Conservation (phyloP, 495 filamentous ascomycete genomes). For the Penicillium mononematosum region DNA sequence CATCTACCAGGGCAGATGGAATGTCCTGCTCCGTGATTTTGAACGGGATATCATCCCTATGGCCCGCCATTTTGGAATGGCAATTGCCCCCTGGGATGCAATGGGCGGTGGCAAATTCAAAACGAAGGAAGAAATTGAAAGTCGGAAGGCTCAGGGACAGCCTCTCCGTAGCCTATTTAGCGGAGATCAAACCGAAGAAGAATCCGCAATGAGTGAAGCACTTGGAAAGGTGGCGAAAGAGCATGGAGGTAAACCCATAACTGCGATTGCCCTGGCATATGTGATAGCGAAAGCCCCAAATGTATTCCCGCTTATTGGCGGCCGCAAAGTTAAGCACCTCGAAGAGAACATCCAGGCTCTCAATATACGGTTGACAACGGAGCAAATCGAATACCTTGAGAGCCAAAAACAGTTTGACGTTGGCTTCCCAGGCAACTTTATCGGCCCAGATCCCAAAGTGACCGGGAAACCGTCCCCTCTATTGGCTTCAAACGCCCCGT, state of each 20-base stretch:
- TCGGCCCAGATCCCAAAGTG: slow-evolving; percentile 39
- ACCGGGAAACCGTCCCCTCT: slow-evolving; percentile 18
- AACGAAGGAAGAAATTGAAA: slow-evolving; percentile 31
- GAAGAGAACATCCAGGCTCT: slow-evolving; percentile 59
- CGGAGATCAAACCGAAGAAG: slow-evolving; percentile 34
- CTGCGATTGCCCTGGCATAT: slow-evolving; percentile 66
- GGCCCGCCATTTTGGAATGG: slow-evolving; percentile 58
- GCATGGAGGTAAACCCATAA: slow-evolving; percentile 47
- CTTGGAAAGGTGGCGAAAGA: slow-evolving; percentile 53
- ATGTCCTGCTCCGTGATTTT: slow-evolving; percentile 40
- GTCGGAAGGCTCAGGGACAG: slow-evolving; percentile 32
- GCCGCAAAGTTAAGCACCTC: slow-evolving; percentile 59
- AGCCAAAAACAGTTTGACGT: slow-evolving; percentile 45
- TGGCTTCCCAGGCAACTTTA: slow-evolving; percentile 54
- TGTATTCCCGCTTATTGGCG: slow-evolving; percentile 71
- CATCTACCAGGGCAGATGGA: slow-evolving; percentile 32
- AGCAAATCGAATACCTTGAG: slow-evolving; percentile 58
- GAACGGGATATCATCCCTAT: slow-evolving; percentile 60
- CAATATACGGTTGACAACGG: slow-evolving; percentile 45
- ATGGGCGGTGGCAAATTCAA: slow-evolving; percentile 56
- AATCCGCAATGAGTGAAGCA: slow-evolving; percentile 44
- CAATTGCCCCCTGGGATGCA: slow-evolving; percentile 51
- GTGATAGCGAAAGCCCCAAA: slow-evolving; percentile 67
- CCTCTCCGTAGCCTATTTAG: slow-evolving; percentile 19
- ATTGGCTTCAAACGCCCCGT: slow-evolving; percentile 1